Base-by-base conservation (phyloP, 2,329 filamentous ascomycete species). In the Dactylellina cionopaga region DNA sequence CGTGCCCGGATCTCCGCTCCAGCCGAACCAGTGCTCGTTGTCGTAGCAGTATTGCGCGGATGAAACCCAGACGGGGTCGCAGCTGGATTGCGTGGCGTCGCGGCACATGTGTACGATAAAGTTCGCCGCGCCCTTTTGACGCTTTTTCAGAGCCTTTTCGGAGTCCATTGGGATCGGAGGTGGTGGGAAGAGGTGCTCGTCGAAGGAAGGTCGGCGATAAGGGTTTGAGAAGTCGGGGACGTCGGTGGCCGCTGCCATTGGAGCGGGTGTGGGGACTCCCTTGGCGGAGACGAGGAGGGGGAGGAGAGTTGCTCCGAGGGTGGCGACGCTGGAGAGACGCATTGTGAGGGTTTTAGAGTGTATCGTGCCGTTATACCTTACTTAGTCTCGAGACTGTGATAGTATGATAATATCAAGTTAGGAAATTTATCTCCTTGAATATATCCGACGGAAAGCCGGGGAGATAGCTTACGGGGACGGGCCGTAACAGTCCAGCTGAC, bases 401-500 rank as follows among this genome's bases (percentile, higher is more conserved):
- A 47, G 27, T 27, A n/a, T n/a, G n/a, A n/a, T n/a, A n/a, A n/a
- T n/a, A n/a, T n/a, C n/a, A n/a, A n/a, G n/a, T n/a, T n/a, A n/a
- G n/a, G n/a, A n/a, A n/a, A n/a, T n/a, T n/a, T n/a, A n/a, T n/a
- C n/a, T n/a, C n/a, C n/a, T n/a, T n/a, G n/a, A n/a, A n/a, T n/a
- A n/a, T n/a, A n/a, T n/a, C n/a, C n/a, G n/a, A n/a, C n/a, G n/a
- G n/a, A n/a, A n/a, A n/a, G n/a, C n/a, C n/a, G n/a, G n/a, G n/a
- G n/a, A n/a, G n/a, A n/a, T n/a, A n/a, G n/a, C n/a, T n/a, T n/a
- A n/a, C n/a, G n/a, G 15, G 15, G n/a, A 24, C 27, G 29, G 51
- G 43, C 25, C 66, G 66, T 63, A 43, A 64, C 66, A 64, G 66
- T 37, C 66, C 66, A 71, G 66, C 66, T 71, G 66, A 71, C 66